phyloP scores from a whole-genome alignment of 73 alveolate species.

The Paramecium octaurelia region DNA sequence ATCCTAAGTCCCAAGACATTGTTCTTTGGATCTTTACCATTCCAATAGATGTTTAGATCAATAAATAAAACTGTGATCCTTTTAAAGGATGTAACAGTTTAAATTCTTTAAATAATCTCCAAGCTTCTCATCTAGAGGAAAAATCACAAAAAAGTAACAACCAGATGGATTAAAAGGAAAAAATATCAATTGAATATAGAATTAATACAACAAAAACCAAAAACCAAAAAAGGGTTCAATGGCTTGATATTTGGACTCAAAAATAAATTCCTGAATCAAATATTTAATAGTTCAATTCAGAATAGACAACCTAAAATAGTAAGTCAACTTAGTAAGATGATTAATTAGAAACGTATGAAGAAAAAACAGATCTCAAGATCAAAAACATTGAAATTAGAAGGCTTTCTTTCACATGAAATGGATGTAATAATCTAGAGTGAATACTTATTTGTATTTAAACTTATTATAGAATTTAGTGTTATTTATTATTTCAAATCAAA shows the following conservation, averaged over 20 bases:
- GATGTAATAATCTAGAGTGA: neutral
- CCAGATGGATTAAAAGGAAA: neutral
- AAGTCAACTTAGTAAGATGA: neutral
- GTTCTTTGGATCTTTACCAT: neutral
- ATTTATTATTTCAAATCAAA: neutral
- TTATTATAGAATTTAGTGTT: neutral
- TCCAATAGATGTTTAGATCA: neutral
- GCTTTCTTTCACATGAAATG: neutral
- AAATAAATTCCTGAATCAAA: neutral
- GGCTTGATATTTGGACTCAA: neutral
- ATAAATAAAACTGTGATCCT: neutral
- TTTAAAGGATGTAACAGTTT: neutral
- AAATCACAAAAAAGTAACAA: neutral
- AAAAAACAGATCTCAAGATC: neutral
- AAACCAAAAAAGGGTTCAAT: neutral
- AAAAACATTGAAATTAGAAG: neutral
- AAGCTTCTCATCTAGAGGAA: neutral
- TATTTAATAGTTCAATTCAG: neutral
- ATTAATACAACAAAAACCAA: neutral
- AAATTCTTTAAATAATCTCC: neutral
- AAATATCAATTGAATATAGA: neutral
- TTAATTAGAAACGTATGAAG: neutral
- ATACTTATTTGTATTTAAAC: neutral
- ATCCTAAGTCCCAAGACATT: neutral
- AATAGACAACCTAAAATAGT: neutral